phyloP scores from a whole-genome alignment of 192 early-diverging fungal genomes.

The Coemansia sp. region DNA sequence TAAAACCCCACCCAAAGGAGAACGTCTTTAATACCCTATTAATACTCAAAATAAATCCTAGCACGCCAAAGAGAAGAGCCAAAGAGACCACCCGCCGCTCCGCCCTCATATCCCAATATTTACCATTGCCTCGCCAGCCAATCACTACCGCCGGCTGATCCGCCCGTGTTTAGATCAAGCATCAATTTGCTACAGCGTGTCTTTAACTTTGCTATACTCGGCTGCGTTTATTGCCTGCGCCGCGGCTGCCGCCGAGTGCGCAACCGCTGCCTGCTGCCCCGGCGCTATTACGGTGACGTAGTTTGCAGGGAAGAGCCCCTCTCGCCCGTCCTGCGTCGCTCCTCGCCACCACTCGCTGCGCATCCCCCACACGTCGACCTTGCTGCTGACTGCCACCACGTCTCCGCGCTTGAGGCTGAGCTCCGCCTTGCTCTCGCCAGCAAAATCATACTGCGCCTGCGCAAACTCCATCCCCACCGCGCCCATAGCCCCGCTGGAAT shows the following conservation, averaged over 20 bases:
- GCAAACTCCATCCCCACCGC: slow-evolving; percentile 75
- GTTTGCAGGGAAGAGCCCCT: slow-evolving; percentile 88
- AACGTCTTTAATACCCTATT: too few relatives aligned
- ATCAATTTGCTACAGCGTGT: slow-evolving; percentile 7
- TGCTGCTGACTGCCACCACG: slow-evolving; percentile 81
- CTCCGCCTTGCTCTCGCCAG: slow-evolving; percentile 69
- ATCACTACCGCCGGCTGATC: too few relatives aligned
- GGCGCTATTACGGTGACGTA: slow-evolving; percentile 79
- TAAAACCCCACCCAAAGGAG: too few relatives aligned
- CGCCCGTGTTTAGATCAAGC: too few relatives aligned
- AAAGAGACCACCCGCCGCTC: neutral
- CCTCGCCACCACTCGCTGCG: slow-evolving; percentile 91
- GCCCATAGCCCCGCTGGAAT: slow-evolving; percentile 30
- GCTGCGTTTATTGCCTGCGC: slow-evolving; percentile 23
- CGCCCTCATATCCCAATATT: neutral
- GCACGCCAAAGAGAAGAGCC: neutral
- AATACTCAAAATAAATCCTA: too few relatives aligned
- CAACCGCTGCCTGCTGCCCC: slow-evolving; percentile 50
- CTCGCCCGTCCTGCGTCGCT: slow-evolving; percentile 68
- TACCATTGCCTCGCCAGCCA: too few relatives aligned
- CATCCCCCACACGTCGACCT: slow-evolving; percentile 71
- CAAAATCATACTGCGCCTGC: slow-evolving; percentile 84
- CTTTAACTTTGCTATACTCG: slow-evolving; percentile 26
- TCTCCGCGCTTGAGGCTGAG: slow-evolving; percentile 81
- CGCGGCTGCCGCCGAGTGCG: slow-evolving; percentile 22